phyloP scores from a whole-genome alignment of 345 rosid species.

The Moringa oleifera region DNA sequence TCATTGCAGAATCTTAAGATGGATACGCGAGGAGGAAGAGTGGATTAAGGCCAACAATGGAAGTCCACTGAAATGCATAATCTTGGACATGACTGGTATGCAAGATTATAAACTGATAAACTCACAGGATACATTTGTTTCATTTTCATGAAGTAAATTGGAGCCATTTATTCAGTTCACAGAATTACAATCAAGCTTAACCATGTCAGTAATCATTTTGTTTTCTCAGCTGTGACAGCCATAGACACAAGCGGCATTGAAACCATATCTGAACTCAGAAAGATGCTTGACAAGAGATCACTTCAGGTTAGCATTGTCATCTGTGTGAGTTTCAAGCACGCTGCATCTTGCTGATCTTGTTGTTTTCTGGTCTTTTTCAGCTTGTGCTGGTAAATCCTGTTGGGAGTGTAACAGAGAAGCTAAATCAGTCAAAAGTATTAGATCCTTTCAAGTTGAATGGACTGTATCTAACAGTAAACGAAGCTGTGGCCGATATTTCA shows the following conservation, averaged over 20 bases:
- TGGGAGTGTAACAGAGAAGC: constrained; percentile 34
- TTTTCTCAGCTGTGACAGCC: constrained; percentile 56
- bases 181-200: no score
- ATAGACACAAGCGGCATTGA: constrained; percentile 74
- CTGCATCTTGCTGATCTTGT: not conserved
- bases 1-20: constrained; percentile 47
- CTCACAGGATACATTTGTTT: no score
- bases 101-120: not conserved
- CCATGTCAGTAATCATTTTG: not conserved
- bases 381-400: constrained; percentile 38
- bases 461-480: constrained; percentile 30
- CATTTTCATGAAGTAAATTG: no score
- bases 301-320: constrained; percentile 32
- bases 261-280: constrained; percentile 40
- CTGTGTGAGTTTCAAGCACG: not conserved
- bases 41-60: constrained; percentile 36
- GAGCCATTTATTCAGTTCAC: no score
- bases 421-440: constrained; percentile 27
- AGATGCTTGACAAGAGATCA: constrained; percentile 40
- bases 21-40: constrained; percentile 72
- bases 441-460: constrained; percentile 29
- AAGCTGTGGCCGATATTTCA: constrained; percentile 36
- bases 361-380: constrained; percentile 11
- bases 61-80: constrained; percentile 42
- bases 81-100: constrained; percentile 65